Percentiles rank a stretch among this genome's conserved stretches.
phyloP scores from a whole-genome alignment of 495 filamentous ascomycete genomes.

The Podospora sp. region DNA sequence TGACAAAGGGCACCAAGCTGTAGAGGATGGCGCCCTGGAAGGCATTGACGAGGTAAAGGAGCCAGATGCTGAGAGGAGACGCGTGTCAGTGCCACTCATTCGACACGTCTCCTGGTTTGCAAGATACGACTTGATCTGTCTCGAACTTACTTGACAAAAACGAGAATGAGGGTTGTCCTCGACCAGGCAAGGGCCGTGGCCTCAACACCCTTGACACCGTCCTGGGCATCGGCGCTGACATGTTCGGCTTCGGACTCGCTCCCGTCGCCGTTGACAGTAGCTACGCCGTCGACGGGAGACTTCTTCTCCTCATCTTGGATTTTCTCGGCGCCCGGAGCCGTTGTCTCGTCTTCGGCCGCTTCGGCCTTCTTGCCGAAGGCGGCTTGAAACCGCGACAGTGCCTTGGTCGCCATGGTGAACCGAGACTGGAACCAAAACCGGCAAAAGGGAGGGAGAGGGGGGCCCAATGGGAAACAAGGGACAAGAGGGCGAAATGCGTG shows the following conservation, averaged over 20 bases:
- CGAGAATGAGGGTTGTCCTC: constrained; percentile 37
- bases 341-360: not conserved
- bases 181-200: constrained; percentile 48
- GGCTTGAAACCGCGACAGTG: not conserved
- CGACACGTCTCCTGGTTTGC: no score
- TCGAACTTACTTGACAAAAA: constrained; percentile 41
- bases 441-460: no score
- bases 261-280: not conserved
- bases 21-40: constrained; percentile 40
- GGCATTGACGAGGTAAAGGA: constrained; percentile 41
- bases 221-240: constrained; percentile 26
- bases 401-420: not conserved
- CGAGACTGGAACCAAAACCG: no score
- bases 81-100: not conserved
- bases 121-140: no score
- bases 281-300: not conserved
- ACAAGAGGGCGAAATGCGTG: not conserved
- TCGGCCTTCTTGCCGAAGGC: not conserved
- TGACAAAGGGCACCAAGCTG: constrained; percentile 42
- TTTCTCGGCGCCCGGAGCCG: not conserved
- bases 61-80: constrained; percentile 29
- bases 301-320: constrained; percentile 7
- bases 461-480: no score
- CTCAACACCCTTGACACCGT: constrained; percentile 48
- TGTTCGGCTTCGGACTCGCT: constrained; percentile 31